These are phyloP conservation scores for Phytophthora chlamydospora DNA, from an alignment of 352 stramenopile genomes.

Conservation along the genomic window DNA sequence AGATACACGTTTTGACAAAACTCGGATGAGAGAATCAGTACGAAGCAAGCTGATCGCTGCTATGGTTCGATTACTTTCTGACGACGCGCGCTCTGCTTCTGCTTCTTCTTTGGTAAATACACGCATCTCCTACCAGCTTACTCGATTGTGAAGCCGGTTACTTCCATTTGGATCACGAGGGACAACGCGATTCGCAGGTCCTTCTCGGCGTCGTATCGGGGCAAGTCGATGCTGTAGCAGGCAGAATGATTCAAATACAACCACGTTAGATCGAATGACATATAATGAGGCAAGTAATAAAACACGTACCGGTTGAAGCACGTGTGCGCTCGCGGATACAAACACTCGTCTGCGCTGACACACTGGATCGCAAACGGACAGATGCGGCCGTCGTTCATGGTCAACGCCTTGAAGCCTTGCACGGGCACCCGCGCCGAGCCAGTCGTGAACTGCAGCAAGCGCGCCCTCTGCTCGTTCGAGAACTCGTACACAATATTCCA, in stretches of 20 bases:
- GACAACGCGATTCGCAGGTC: constrained; percentile 80
- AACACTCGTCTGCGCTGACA: constrained; percentile 77
- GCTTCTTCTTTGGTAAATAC: constrained; percentile 37
- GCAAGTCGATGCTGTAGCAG: constrained; percentile 69
- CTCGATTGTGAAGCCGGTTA: constrained; percentile 88
- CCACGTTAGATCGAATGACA: constrained; percentile 4
- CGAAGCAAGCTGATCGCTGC: constrained; percentile 31
- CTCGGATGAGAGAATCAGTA: constrained; percentile 1
- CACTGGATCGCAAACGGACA: constrained; percentile 88
- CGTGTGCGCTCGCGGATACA: constrained; percentile 86
- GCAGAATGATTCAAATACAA: constrained; percentile 18
- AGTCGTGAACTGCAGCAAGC: constrained; percentile 98
- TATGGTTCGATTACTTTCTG: constrained; percentile 34
- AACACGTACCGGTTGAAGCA: constrained; percentile 84
- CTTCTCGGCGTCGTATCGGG: constrained; percentile 76
- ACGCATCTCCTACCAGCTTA: constrained; percentile 43
- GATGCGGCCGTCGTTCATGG: constrained; percentile 89
- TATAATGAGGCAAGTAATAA: not conserved
- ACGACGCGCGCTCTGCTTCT: constrained; percentile 17
- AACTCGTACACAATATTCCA: constrained; percentile 97
- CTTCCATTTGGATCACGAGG: constrained; percentile 88
- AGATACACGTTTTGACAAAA: not conserved
- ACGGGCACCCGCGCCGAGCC: constrained; percentile 95
- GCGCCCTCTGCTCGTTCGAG: constrained; percentile 94
- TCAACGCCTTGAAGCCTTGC: constrained; percentile 88